Conservation (phyloP, 306 rosid genomes). For the Potentilla sterilis region DNA sequence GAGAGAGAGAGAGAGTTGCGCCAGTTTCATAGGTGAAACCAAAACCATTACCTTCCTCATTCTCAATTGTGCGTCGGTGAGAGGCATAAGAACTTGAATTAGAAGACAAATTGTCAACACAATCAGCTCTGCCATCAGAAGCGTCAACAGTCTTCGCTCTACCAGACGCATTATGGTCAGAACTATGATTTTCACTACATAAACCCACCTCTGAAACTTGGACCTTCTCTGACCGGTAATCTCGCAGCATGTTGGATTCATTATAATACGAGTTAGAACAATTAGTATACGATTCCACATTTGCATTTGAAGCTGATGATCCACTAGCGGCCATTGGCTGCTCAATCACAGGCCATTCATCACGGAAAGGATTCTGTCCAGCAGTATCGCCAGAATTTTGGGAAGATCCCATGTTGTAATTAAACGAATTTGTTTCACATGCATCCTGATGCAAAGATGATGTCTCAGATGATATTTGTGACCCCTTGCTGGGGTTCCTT, state of each 20-base stretch:
- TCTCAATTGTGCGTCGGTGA: conserved; percentile 15
- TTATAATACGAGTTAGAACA: conserved; percentile 24
- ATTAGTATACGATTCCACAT: conserved; percentile 24
- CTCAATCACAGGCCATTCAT: conserved; percentile 48
- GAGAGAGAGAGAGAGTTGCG: too few species aligned
- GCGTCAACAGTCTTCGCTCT: conserved; percentile 23
- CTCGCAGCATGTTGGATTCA: conserved; percentile 30
- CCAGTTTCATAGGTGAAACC: neutral
- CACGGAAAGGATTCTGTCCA: conserved; percentile 36
- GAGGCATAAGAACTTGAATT: conserved; percentile 24
- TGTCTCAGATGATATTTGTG: conserved; percentile 20
- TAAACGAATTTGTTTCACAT: conserved; percentile 12
- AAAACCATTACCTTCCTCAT: conserved; percentile 40
- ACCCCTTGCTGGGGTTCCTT: conserved; percentile 19
- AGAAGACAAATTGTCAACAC: conserved; percentile 31
- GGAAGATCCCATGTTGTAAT: conserved; percentile 29
- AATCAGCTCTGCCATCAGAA: conserved; percentile 24
- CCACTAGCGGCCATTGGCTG: conserved; percentile 31
- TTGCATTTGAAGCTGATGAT: conserved; percentile 21
- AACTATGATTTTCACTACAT: conserved; percentile 20
- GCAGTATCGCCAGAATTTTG: conserved; percentile 25
- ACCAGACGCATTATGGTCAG: conserved; percentile 33
- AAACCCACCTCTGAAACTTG: conserved; percentile 29
- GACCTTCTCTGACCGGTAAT: conserved; percentile 31
- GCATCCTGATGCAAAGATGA: conserved; percentile 31